These are phyloP conservation scores for Chlamydomonas sp. DNA, from an alignment of 139 green algal species.

Conservation along the genomic window DNA sequence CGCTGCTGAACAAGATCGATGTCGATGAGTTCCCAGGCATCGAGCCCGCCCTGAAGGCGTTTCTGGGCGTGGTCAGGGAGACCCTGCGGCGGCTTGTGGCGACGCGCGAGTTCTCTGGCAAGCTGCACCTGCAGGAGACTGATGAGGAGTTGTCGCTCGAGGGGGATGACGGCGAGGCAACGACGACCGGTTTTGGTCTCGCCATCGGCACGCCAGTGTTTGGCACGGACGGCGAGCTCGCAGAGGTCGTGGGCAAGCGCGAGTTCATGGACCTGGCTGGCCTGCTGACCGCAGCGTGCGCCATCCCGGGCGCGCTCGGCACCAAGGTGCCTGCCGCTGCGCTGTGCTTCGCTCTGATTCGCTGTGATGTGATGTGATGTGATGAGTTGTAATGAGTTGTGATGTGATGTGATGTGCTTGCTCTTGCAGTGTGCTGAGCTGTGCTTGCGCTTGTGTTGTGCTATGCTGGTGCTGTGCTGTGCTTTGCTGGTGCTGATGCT, in stretches of 20 bases:
- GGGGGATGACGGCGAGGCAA: neutral
- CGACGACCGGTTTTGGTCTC: neutral
- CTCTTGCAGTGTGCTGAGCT: no score
- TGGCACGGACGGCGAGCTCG: neutral
- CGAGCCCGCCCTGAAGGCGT: neutral
- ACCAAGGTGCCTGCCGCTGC: neutral
- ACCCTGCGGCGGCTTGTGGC: neutral
- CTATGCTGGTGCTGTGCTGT: no score
- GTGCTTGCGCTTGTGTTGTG: no score
- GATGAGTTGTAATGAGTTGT: no score
- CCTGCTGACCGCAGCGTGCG: neutral
- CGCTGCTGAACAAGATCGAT: no score
- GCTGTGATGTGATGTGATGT: neutral
- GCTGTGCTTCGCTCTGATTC: neutral
- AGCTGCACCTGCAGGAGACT: constrained; percentile 7
- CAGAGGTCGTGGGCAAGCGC: neutral
- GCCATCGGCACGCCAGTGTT: neutral
- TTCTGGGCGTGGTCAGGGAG: neutral
- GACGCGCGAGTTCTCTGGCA: neutral
- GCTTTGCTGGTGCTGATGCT: no score
- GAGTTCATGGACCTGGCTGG: neutral
- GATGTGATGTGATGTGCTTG: no score
- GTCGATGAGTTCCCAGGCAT: constrained; percentile 9
- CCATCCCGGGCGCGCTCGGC: neutral
- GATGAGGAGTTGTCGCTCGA: constrained; percentile 6